phyloP scores from a whole-genome alignment of 345 rosid species.

The Eucalyptus curtisii region DNA sequence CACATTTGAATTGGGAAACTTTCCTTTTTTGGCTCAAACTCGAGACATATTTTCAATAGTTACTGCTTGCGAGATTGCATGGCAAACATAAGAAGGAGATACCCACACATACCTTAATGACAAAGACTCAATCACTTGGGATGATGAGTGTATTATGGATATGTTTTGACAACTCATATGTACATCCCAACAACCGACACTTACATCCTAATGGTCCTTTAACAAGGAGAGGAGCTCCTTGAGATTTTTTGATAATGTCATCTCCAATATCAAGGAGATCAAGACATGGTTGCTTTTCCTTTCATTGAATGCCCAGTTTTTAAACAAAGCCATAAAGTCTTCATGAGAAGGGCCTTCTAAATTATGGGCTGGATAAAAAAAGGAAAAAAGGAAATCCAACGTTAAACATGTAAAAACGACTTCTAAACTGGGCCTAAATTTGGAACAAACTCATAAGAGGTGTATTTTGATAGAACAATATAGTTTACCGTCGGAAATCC shows the following conservation, averaged over 20 bases:
- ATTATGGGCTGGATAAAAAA: neutral
- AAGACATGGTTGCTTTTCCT: neutral
- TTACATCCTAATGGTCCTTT: neutral
- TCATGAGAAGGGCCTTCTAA: neutral
- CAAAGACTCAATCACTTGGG: neutral
- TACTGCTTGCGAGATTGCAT: constrained; percentile 3
- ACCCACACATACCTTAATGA: neutral
- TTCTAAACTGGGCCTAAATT: neutral
- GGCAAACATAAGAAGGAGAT: neutral
- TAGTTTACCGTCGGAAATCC: neutral
- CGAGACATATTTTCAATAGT: too few species aligned
- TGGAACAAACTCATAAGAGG: neutral
- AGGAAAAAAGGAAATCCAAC: too few species aligned
- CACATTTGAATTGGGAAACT: too few species aligned
- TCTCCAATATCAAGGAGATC: neutral
- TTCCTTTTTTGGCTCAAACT: too few species aligned
- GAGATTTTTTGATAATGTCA: neutral
- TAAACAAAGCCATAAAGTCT: neutral
- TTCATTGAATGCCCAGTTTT: neutral
- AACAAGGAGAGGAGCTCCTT: neutral
- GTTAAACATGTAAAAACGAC: neutral
- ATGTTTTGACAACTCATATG: too few species aligned
- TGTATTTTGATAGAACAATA: neutral
- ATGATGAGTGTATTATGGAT: neutral
- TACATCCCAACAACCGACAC: neutral